phyloP scores from a whole-genome alignment of 306 rosid genomes.

The Trifolium pratense region DNA sequence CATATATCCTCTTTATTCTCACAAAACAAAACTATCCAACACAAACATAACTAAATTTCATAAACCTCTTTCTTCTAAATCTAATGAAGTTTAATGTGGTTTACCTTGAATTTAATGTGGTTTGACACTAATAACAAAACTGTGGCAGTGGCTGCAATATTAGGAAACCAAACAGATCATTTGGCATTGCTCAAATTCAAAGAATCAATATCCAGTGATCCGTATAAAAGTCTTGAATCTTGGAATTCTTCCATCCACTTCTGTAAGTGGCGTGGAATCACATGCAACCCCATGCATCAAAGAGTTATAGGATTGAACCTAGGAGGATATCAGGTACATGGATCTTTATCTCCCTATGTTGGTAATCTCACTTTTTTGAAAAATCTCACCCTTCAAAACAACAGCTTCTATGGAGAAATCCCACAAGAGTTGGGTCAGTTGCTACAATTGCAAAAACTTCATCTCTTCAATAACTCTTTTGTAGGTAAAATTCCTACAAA shows the following conservation, averaged over 20 bases:
- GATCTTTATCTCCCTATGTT: not conserved
- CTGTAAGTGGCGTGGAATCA: constrained; percentile 12
- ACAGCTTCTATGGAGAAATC: not conserved
- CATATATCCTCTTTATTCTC: too few relatives aligned
- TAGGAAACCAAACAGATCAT: not conserved
- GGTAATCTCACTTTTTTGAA: not conserved
- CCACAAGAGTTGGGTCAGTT: not conserved
- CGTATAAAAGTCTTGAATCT: not conserved
- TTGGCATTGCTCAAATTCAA: not conserved
- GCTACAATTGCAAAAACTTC: not conserved
- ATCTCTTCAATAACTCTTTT: not conserved
- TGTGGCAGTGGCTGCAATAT: not conserved
- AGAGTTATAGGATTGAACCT: not conserved
- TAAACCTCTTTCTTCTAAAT: too few relatives aligned
- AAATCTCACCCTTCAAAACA: not conserved
- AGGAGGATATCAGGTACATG: not conserved
- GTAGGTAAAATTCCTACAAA: not conserved
- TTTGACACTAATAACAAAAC: too few relatives aligned
- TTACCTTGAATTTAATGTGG: too few relatives aligned
- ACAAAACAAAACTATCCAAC: too few relatives aligned
- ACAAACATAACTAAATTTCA: too few relatives aligned
- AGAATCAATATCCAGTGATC: not conserved
- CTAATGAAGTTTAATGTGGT: too few relatives aligned
- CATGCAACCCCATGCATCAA: not conserved
- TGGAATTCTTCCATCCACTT: constrained; percentile 9